Evolutionary conservation across 768 basidiomycete genomes (phyloP).

Genomic region (Amanita polypyramis): DNA sequence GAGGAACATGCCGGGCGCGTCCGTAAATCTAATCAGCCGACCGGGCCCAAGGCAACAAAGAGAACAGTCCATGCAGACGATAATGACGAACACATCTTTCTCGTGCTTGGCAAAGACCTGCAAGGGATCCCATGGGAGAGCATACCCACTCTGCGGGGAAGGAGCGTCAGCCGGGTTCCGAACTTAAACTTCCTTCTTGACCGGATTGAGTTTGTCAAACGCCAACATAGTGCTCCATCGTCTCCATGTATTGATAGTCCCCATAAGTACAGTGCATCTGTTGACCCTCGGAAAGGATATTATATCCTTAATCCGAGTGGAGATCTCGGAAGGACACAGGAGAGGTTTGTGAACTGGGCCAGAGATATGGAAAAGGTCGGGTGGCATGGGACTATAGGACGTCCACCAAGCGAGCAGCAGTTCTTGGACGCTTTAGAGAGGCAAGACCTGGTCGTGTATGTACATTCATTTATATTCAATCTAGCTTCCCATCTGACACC

Average conservation of each 20-base stretch:
- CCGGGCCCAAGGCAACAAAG: constrained; percentile 9
- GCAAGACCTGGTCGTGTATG: constrained; percentile 87
- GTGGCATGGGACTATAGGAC: constrained; percentile 79
- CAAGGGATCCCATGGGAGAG: constrained; percentile 95
- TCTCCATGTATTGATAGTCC: constrained; percentile 5
- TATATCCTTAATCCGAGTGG: constrained; percentile 90
- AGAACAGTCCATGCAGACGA: constrained; percentile 6
- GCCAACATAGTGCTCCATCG: constrained; percentile 21
- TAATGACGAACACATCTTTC: constrained; percentile 67
- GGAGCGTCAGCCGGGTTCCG: constrained; percentile 89
- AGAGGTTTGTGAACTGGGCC: constrained; percentile 72
- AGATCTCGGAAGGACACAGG: constrained; percentile 78
- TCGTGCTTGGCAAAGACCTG: constrained; percentile 83
- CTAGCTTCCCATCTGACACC: not conserved
- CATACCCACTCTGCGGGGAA: constrained; percentile 72
- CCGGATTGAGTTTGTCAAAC: constrained; percentile 52
- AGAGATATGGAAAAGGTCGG: constrained; percentile 59
- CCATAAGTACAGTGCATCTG: constrained; percentile 33
- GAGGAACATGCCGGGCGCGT: constrained; percentile 53
- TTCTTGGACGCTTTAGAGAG: constrained; percentile 59
- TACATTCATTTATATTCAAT: constrained; percentile 13
- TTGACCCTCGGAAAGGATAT: constrained; percentile 64
- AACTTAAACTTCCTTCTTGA: constrained; percentile 83
- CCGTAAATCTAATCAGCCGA: constrained; percentile 16
- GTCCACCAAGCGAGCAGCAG: constrained; percentile 76